Evolutionary conservation across 1,139 yeast genomes (phyloP).

Genomic region (Candida glucosophila): DNA sequence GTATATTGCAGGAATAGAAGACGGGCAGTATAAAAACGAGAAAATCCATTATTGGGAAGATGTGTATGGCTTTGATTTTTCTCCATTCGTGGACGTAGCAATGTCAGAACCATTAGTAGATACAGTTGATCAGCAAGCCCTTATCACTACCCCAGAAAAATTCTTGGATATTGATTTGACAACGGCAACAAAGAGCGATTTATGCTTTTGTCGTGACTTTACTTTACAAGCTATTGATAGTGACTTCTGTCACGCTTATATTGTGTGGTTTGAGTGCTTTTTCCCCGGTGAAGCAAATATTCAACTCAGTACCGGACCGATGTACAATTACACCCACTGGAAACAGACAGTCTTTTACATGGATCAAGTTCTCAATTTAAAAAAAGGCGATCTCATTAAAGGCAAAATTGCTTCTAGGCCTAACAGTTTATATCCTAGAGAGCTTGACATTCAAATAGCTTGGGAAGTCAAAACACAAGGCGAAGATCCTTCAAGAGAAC

Average conservation of each 20-base stretch:
- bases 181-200: constrained; percentile 76
- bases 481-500: constrained; percentile 43
- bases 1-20: constrained; percentile 91
- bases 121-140: constrained; percentile 72
- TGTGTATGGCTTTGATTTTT: constrained; percentile 92
- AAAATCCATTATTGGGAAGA: constrained; percentile 94
- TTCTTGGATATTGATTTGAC: constrained; percentile 82
- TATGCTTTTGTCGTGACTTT: constrained; percentile 65
- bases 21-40: constrained; percentile 86
- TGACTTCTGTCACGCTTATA: constrained; percentile 80
- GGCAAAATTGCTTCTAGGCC: constrained; percentile 76
- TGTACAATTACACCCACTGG: constrained; percentile 85
- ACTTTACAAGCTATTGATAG: constrained; percentile 64
- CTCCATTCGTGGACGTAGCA: constrained; percentile 63
- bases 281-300: constrained; percentile 62
- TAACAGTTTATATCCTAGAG: constrained; percentile 73
- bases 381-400: constrained; percentile 64
- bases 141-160: constrained; percentile 63
- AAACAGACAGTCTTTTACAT: constrained; percentile 94
- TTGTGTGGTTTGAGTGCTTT: constrained; percentile 92
- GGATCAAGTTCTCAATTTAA: constrained; percentile 70
- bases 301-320: constrained; percentile 73
- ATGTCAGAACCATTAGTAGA: constrained; percentile 94
- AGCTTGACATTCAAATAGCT: constrained; percentile 58
- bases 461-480: constrained; percentile 55